These are phyloP conservation scores for Phytophthora fragariae DNA, from an alignment of 352 stramenopile genomes.

Conservation along the genomic window DNA sequence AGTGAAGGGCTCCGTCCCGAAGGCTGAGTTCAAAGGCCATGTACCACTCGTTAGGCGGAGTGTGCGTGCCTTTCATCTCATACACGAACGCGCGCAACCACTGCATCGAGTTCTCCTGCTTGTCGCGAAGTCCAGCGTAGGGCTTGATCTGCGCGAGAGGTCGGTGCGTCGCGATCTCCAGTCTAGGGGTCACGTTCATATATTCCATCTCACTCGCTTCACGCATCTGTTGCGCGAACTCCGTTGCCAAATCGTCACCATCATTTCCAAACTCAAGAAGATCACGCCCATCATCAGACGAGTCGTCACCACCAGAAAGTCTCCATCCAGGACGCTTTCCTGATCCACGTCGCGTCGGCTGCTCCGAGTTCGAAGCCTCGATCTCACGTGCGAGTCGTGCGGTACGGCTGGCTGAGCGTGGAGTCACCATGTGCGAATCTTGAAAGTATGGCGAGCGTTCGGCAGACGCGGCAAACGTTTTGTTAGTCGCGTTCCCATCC, in stretches of 20 bases:
- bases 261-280: background rate
- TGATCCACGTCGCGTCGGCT: background rate
- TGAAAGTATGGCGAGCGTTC: slow-evolving; percentile 3
- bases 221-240: background rate
- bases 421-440: slow-evolving; percentile 10
- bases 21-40: too few relatives aligned
- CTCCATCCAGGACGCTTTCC: background rate
- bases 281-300: background rate
- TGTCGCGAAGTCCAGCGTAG: background rate
- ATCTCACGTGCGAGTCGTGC: background rate
- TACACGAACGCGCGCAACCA: slow-evolving; percentile 11
- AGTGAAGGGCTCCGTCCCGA: background rate
- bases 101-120: slow-evolving; percentile 15
- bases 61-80: too few relatives aligned
- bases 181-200: background rate
- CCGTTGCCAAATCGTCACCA: background rate
- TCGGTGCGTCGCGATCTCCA: slow-evolving; percentile 2
- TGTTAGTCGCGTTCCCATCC: background rate
- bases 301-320: background rate
- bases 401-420: background rate
- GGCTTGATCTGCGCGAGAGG: slow-evolving; percentile 2
- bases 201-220: background rate
- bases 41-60: too few relatives aligned
- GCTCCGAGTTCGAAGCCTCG: background rate
- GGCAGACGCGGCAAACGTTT: background rate